Base-by-base conservation (phyloP, 2,329 filamentous ascomycete species). In the Bipolaris oryzae region DNA sequence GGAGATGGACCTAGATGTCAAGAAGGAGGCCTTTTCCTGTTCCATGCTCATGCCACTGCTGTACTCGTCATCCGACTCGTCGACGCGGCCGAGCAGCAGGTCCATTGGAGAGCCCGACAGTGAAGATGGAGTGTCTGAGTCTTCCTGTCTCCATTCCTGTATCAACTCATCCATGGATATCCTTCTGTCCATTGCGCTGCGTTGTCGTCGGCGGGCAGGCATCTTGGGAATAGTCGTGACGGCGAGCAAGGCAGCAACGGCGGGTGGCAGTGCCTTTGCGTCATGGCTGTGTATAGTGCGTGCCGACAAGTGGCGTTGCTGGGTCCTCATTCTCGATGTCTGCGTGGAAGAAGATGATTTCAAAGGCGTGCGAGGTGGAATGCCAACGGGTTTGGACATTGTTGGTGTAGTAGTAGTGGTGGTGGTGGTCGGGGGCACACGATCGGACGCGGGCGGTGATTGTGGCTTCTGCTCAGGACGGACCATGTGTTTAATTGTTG, bases 141-240 rank as follows among this genome's bases (percentile, higher is more conserved):
- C 75, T 34, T 85, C 83, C 50, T 80, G 80, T 64, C 78, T 82
- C 71, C 81, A 81, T 63, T 83, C 82, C 58, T 82, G 81, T 62
- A 84, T 80, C 66, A 87, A 69, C 66, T 86, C 79, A 57, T 83
- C 82, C 66, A 84, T 86, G 48, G 85, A 86, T 44, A 82, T 78
- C 16, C 71, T 73, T 56, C 76, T 75, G 52, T 75, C 67, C 75
- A 73, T 68, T 7, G 64, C 77, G 66, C 70, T 80, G 70, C 61
- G 76, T 69, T 70, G 78, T 74, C 74, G 58, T 11, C 74, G 73
- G 9, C 75, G 75, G 58, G 74, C 72, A 3, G 74, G 76, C 56
- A 81, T 82, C 18, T 80, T 79, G 3, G 85, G 85, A 46, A 88
- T 87, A 2, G 83, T 76, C 1, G 85, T 88, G 43, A 85, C 80